These are phyloP conservation scores for Actinomortierella wolfii DNA, from an alignment of 371 early-diverging fungal species.

Conservation along the genomic window DNA sequence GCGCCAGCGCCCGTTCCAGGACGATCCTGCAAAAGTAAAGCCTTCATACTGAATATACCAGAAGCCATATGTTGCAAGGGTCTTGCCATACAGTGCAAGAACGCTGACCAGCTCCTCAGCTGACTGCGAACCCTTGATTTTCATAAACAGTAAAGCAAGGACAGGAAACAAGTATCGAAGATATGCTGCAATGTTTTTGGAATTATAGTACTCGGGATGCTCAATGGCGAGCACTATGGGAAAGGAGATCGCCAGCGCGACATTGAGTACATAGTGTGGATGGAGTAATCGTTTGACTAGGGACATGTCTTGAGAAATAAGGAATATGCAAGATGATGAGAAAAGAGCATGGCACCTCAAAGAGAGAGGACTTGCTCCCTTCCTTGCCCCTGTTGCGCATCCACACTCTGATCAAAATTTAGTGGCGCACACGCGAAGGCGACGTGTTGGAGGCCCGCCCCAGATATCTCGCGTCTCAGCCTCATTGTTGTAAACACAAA, in stretches of 20 bases:
- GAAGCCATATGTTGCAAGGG: conserved; percentile 50
- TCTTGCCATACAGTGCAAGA: conserved; percentile 58
- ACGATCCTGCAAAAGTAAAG: conserved; percentile 11
- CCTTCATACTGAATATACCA: conserved; percentile 29
- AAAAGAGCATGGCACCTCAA: neutral
- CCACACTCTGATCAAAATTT: no score
- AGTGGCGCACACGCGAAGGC: no score
- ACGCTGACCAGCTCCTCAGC: conserved; percentile 65
- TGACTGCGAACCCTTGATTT: conserved; percentile 41
- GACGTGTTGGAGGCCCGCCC: no score
- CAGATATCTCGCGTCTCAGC: no score
- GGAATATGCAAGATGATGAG: neutral
- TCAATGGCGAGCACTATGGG: conserved; percentile 24
- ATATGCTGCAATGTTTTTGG: conserved; percentile 17
- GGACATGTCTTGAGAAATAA: conserved; percentile 16
- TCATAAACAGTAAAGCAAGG: conserved; percentile 16
- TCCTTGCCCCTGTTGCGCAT: neutral
- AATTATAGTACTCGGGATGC: conserved; percentile 24
- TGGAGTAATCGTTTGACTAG: conserved; percentile 51
- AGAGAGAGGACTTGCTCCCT: neutral
- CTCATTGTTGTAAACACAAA: no score
- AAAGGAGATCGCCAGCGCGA: conserved; percentile 26
- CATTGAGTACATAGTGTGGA: conserved; percentile 58
- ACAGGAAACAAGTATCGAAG: conserved; percentile 33
- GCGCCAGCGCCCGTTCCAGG: conserved; percentile 41